These are phyloP conservation scores for Brassica rapa DNA, from an alignment of 345 rosid genomes.

Conservation along the genomic window DNA sequence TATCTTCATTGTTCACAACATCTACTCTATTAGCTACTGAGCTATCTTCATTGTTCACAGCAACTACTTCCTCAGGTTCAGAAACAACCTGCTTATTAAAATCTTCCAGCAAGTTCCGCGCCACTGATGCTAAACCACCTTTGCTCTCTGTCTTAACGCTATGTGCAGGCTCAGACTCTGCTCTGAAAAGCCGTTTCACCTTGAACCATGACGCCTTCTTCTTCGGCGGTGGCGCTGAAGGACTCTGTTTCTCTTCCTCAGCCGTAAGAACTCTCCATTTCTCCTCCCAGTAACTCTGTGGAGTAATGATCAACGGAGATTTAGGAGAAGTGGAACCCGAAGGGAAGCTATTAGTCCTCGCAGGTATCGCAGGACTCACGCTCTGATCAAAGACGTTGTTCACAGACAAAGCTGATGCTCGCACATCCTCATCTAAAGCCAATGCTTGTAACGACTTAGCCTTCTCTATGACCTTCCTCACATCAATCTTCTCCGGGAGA, in stretches of 20 bases:
- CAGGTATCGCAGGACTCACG: slow-evolving; percentile 35
- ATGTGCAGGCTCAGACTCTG: slow-evolving; percentile 72
- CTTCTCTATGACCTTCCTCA: slow-evolving; percentile 61
- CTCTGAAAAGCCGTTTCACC: slow-evolving; percentile 60
- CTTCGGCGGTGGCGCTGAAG: slow-evolving; percentile 40
- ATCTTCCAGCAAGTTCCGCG: slow-evolving; percentile 72
- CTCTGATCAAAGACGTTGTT: slow-evolving; percentile 32
- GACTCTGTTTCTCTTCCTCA: slow-evolving; percentile 57
- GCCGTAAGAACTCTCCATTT: slow-evolving; percentile 82
- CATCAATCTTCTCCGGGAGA: slow-evolving; percentile 71
- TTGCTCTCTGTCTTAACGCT: slow-evolving; percentile 40
- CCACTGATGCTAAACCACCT: slow-evolving; percentile 49
- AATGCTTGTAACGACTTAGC: slow-evolving; percentile 74
- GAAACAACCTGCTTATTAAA: slow-evolving; percentile 61
- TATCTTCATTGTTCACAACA: slow-evolving; percentile 25
- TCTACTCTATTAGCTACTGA: slow-evolving; percentile 8
- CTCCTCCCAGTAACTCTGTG: slow-evolving; percentile 95
- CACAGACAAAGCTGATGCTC: slow-evolving; percentile 36
- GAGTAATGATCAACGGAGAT: slow-evolving; percentile 60
- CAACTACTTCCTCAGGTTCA: slow-evolving; percentile 39
- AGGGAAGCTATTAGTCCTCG: slow-evolving; percentile 54
- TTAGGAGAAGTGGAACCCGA: slow-evolving; percentile 61
- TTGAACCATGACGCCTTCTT: slow-evolving; percentile 82
- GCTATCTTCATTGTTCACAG: slow-evolving; percentile 22
- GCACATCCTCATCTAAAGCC: slow-evolving; percentile 53